Evolutionary conservation across 208 protist genomes (phyloP).

Genomic region (Crithidia mellificae): DNA sequence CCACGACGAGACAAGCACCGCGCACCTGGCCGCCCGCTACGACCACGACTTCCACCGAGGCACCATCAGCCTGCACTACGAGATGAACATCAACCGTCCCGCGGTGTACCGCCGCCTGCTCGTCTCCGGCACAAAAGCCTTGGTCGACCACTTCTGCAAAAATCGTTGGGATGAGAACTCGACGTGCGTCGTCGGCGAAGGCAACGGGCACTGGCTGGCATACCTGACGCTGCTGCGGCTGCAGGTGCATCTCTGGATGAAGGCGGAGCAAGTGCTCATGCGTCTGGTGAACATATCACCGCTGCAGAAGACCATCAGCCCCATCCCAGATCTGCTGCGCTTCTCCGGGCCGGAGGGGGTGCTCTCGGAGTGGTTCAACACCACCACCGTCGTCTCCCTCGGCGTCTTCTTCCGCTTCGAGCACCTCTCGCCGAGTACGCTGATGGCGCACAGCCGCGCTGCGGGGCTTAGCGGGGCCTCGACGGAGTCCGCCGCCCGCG

Average conservation of each 20-base stretch:
- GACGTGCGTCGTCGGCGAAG: constrained; percentile 18
- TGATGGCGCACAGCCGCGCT: constrained; percentile 21
- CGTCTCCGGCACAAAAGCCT: constrained; percentile 62
- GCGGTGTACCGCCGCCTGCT: constrained; percentile 68
- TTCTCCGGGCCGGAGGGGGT: constrained; percentile 60
- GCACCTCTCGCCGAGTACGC: constrained; percentile 19
- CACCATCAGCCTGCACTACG: constrained; percentile 71
- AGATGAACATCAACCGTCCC: constrained; percentile 70
- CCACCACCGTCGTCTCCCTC: constrained; percentile 50
- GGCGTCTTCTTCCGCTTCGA: constrained; percentile 60
- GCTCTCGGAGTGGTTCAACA: constrained; percentile 59
- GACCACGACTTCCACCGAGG: constrained; percentile 67
- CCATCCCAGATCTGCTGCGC: constrained; percentile 34
- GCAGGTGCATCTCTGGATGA: constrained; percentile 67
- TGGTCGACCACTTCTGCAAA: constrained; percentile 73
- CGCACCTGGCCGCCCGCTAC: constrained; percentile 64
- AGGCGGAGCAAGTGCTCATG: constrained; percentile 63
- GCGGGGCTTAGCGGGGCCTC: constrained; percentile 20
- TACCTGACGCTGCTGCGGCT: constrained; percentile 61
- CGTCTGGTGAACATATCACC: constrained; percentile 29
- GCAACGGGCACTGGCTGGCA: constrained; percentile 44
- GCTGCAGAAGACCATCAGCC: constrained; percentile 14
- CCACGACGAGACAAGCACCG: constrained; percentile 35
- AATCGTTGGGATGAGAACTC: constrained; percentile 27
- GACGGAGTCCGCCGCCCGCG: constrained; percentile 29